A percentile compares a stretch with the other conserved stretches of the same genome.
These are phyloP conservation scores for Podospora australis DNA, from an alignment of 495 filamentous ascomycete species.

Conservation along the genomic window DNA sequence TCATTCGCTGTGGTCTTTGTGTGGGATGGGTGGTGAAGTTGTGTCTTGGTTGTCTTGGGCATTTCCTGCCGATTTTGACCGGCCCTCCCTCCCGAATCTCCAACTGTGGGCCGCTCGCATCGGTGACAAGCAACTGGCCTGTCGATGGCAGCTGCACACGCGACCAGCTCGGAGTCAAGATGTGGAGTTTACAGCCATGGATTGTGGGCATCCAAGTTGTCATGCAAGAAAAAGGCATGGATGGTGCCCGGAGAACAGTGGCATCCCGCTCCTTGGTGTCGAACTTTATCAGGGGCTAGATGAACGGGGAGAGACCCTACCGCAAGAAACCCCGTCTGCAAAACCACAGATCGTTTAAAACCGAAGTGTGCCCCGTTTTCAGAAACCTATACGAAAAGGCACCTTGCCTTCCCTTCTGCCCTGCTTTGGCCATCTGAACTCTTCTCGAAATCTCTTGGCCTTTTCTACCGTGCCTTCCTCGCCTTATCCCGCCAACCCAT, in stretches of 20 bases:
- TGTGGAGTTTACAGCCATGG: neutral
- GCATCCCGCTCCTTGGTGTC: conserved; percentile 2
- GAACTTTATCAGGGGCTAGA: conserved; percentile 5
- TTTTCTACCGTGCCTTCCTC: too few relatives aligned
- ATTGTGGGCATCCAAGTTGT: too few relatives aligned
- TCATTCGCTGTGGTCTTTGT: too few relatives aligned
- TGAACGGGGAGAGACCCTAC: neutral
- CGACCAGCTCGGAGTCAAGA: neutral
- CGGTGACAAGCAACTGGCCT: neutral
- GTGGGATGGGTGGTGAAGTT: too few relatives aligned
- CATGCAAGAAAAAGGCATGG: neutral
- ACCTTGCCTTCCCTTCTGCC: neutral
- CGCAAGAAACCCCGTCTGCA: neutral
- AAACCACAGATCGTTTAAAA: neutral
- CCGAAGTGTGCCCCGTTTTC: neutral
- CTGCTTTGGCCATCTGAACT: neutral
- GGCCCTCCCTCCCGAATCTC: too few relatives aligned
- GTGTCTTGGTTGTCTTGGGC: too few relatives aligned
- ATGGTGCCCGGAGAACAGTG: neutral
- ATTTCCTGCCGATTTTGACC: too few relatives aligned
- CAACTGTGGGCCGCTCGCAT: too few relatives aligned
- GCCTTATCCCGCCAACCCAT: too few relatives aligned
- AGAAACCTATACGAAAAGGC: neutral
- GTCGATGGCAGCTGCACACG: neutral
- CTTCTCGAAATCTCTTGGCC: neutral